Evolutionary conservation across 371 early-diverging fungal species (phyloP).

Genomic region (Batkoa obscura): DNA sequence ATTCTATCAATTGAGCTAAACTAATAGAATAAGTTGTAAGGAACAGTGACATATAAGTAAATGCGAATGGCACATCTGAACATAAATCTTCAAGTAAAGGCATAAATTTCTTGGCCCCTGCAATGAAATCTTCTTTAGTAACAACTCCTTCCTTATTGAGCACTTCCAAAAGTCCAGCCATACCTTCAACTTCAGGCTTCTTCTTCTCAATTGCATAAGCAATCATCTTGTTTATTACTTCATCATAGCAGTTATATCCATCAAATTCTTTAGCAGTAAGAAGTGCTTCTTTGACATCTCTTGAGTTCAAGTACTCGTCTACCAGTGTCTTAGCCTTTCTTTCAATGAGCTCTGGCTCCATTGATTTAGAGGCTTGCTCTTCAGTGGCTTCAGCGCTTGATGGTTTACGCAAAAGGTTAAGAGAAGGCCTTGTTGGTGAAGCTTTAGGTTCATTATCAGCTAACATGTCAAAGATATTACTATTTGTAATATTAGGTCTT

Average conservation of each 20-base stretch:
- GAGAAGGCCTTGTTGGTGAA: neutral
- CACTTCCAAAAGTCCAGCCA: slow-evolving; percentile 28
- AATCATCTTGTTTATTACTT: slow-evolving; percentile 23
- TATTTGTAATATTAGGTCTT: neutral
- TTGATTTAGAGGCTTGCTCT: neutral
- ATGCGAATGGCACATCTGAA: slow-evolving; percentile 62
- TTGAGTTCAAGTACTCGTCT: slow-evolving; percentile 29
- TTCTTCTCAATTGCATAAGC: slow-evolving; percentile 31
- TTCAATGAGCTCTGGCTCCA: slow-evolving; percentile 9
- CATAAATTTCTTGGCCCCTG: slow-evolving; percentile 33
- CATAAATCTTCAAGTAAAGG: slow-evolving; percentile 55
- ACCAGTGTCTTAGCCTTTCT: slow-evolving; percentile 39
- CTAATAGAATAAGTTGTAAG: neutral
- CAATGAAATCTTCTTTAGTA: slow-evolving; percentile 15
- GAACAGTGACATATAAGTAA: slow-evolving; percentile 37
- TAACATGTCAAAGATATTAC: slow-evolving; percentile 6
- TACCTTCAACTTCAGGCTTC: slow-evolving; percentile 28
- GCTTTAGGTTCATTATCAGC: neutral
- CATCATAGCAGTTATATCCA: slow-evolving; percentile 23
- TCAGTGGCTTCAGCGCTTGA: neutral
- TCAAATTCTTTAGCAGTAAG: slow-evolving; percentile 46
- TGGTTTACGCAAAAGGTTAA: neutral
- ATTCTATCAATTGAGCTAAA: neutral
- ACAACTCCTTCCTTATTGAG: slow-evolving; percentile 20
- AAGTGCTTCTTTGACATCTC: slow-evolving; percentile 29